Percentiles rank a stretch among this genome's conserved stretches.
Evolutionary conservation across 169 alveolate species (phyloP).

Genomic region (Eimeria sp.): DNA sequence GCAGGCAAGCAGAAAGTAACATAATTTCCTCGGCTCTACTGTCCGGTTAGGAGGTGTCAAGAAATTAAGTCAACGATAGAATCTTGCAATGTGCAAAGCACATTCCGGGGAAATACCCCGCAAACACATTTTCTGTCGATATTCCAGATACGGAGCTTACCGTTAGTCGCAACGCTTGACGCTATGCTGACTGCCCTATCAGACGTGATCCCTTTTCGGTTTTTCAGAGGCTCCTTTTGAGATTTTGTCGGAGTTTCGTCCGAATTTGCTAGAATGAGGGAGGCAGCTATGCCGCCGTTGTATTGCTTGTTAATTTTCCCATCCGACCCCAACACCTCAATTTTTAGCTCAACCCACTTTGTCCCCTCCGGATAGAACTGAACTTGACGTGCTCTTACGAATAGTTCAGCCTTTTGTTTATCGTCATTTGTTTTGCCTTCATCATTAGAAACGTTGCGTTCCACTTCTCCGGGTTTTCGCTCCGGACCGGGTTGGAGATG

Average conservation of each 20-base stretch:
- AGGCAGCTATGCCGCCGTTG: constrained; percentile 61
- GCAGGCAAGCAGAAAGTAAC: background rate
- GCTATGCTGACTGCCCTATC: constrained; percentile 55
- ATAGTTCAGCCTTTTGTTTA: background rate
- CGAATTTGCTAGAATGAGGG: constrained; percentile 36
- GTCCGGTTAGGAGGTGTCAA: background rate
- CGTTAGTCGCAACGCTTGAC: constrained; percentile 39
- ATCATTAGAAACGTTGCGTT: background rate
- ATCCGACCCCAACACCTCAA: constrained; percentile 51
- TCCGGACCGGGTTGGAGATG: background rate
- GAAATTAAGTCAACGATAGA: background rate
- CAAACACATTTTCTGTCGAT: background rate
- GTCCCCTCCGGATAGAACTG: background rate
- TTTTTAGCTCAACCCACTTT: constrained; percentile 54
- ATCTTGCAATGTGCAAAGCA: background rate
- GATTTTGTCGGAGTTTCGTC: background rate
- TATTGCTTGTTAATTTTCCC: constrained; percentile 34
- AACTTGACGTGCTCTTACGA: constrained; percentile 21
- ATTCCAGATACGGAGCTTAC: constrained; percentile 7
- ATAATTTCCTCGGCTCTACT: background rate
- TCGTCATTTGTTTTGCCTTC: constrained; percentile 12
- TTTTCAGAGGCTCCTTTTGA: background rate
- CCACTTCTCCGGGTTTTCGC: background rate
- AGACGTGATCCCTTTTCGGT: background rate
- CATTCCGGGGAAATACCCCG: background rate